Evolutionary conservation across 257 asterid species (phyloP), one percentile per base, ranked within the genome.

Genomic region (Cinchona pubescens): DNA sequence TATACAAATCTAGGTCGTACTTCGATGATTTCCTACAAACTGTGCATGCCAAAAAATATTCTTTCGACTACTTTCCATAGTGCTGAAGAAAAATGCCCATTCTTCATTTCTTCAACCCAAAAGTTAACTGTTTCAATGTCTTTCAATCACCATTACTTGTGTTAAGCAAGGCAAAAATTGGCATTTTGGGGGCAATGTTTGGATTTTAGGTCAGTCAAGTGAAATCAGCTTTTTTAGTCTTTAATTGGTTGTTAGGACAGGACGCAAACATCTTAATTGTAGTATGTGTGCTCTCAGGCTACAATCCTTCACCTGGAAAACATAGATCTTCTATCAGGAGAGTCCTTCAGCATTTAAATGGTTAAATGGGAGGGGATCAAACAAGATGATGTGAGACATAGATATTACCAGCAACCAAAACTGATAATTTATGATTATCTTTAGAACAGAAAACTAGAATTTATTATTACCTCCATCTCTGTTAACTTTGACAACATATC

Each of bases 221-320:
- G 56, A 74, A 61, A 80, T 78, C 84, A 76, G 83, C 45, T 66
- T 79, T 66, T 79, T 38, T 81, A 78, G 74, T 75, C 82, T 69
- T 82, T n/a, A n/a, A n/a, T n/a, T 74, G 53, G 75, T 82, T 64
- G 81, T 77, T 29, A 82, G 77, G 81, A 81, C 83, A 69, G 66
- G 67, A 30, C 72, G 75, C 42, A 66, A 12, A 25, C 75, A 72
- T 64, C 77, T 86, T 80, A 78, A 77, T 86, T 88, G 97, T 79
- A 90, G 55, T 61, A 84, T 63, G 58, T 90, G 92, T 69, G 86
- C 85, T 76, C 79, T 86, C 83, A 90, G 88, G 83, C 94, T 88
- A 75, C 90, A 88, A 69, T 85, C 82, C 68, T 70, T 85, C 74
- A 90, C 91, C 97, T 91, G 88, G 34, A 71, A 27, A 76, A 61